Evolutionary conservation across 2,329 filamentous ascomycete genomes (phyloP).

Genomic region (Ascosphaera acerosa): DNA sequence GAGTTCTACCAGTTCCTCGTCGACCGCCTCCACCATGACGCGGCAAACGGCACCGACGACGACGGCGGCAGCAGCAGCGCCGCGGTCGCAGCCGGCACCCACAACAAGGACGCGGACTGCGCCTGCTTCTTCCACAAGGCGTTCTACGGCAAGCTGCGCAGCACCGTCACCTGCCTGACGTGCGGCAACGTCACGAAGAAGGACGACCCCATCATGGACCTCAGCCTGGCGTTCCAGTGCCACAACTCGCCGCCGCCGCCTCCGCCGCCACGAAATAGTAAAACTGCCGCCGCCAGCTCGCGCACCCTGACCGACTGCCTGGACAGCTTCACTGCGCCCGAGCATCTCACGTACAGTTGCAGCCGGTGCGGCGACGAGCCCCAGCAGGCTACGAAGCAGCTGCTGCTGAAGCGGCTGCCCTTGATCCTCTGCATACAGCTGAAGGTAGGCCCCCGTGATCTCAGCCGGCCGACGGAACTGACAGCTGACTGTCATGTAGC

Average conservation of each 20-base stretch:
- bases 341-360: slow-evolving; percentile 60
- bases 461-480: slow-evolving; percentile 1
- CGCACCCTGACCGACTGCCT: slow-evolving; percentile 48
- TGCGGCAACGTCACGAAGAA: slow-evolving; percentile 63
- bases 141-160: slow-evolving; percentile 79
- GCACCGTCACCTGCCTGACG: slow-evolving; percentile 70
- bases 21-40: slow-evolving; percentile 58
- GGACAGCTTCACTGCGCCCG: slow-evolving; percentile 64
- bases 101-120: slow-evolving; percentile 27
- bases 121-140: slow-evolving; percentile 83
- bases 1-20: slow-evolving; percentile 93
- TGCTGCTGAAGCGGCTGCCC: slow-evolving; percentile 61
- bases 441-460: slow-evolving; percentile 34
- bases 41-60: slow-evolving; percentile 45
- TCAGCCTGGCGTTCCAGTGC: slow-evolving; percentile 64
- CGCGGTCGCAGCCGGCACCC: no score
- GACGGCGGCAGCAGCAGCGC: no score
- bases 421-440: slow-evolving; percentile 81
- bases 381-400: slow-evolving; percentile 59
- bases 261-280: no score
- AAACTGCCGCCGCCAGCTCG: slow-evolving; percentile 16
- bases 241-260: no score
- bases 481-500: slow-evolving; percentile 13
- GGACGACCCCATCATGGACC: slow-evolving; percentile 71
- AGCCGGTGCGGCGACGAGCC: slow-evolving; percentile 45